Percentiles rank a stretch among this genome's conserved stretches.
Conservation (phyloP, 2,329 filamentous ascomycete species). For the Venturia nashicola region DNA sequence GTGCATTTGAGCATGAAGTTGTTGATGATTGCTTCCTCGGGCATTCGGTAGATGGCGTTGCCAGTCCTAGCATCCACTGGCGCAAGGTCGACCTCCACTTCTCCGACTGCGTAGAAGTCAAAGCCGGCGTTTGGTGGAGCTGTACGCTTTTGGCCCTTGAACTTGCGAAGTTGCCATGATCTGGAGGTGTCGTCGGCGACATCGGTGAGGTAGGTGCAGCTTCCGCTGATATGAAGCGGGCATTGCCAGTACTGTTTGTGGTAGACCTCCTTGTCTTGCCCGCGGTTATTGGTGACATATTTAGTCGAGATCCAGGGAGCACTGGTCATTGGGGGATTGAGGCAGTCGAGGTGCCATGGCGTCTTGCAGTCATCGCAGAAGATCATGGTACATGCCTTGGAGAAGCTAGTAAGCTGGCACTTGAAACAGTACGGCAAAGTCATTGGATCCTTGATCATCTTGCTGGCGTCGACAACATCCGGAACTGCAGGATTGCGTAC, state of each 20-base stretch:
- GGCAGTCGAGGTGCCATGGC: constrained; percentile 85
- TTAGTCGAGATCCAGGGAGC: constrained; percentile 46
- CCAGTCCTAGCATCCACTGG: not conserved
- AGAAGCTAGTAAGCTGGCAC: constrained; percentile 24
- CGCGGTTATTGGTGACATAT: constrained; percentile 13
- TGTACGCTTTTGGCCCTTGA: not conserved
- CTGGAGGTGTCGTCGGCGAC: not conserved
- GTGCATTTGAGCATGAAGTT: not conserved
- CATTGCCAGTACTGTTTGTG: constrained; percentile 71
- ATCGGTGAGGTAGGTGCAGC: constrained; percentile 34
- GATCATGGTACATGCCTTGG: constrained; percentile 51
- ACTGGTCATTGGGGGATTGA: constrained; percentile 70
- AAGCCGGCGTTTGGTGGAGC: not conserved
- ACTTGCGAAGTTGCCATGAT: not conserved
- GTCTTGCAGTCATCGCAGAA: constrained; percentile 73
- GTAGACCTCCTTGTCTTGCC: constrained; percentile 31
- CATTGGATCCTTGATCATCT: constrained; percentile 50
- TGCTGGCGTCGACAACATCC: constrained; percentile 47
- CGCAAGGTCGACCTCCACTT: constrained; percentile 16
- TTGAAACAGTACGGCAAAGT: constrained; percentile 47
- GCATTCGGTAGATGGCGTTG: not conserved
- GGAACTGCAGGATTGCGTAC: constrained; percentile 31
- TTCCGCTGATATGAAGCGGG: constrained; percentile 71
- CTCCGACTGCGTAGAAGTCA: constrained; percentile 21
- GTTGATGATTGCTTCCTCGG: not conserved